These are phyloP conservation scores for Leucaena leucocephala DNA, from an alignment of 306 rosid species.

Conservation along the genomic window DNA sequence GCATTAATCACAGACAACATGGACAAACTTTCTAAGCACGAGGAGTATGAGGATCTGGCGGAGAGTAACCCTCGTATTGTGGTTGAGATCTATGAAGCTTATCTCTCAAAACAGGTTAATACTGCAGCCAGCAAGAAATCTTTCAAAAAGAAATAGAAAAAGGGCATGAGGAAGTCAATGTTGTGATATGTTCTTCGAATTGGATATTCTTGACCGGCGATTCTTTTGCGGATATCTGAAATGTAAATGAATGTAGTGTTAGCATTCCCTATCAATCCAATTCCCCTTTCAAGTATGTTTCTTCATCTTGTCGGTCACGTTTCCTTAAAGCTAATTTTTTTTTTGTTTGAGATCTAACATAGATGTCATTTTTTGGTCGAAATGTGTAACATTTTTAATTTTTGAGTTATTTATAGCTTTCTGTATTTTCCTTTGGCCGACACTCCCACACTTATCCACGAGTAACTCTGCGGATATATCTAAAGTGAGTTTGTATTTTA, in stretches of 20 bases:
- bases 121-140: constrained; percentile 51
- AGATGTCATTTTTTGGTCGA: neutral
- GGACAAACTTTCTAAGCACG: constrained; percentile 56
- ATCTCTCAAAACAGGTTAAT: constrained; percentile 66
- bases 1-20: constrained; percentile 65
- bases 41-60: constrained; percentile 68
- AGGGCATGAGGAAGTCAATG: neutral
- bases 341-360: too few relatives aligned
- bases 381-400: neutral
- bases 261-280: neutral
- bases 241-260: neutral
- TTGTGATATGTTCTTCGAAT: neutral
- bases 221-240: neutral
- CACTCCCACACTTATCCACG: too few relatives aligned
- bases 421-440: too few relatives aligned
- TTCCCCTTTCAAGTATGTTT: neutral
- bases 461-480: too few relatives aligned
- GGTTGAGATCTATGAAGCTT: constrained; percentile 79
- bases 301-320: constrained; percentile 5
- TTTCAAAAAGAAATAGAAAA: neutral
- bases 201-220: neutral
- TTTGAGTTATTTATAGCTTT: neutral
- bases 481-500: too few relatives aligned
- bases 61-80: constrained; percentile 73
- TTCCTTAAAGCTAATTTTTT: neutral